phyloP scores from a whole-genome alignment of 2,329 filamentous ascomycete genomes.

The Stagonosporopsis cucurbitacearum region DNA sequence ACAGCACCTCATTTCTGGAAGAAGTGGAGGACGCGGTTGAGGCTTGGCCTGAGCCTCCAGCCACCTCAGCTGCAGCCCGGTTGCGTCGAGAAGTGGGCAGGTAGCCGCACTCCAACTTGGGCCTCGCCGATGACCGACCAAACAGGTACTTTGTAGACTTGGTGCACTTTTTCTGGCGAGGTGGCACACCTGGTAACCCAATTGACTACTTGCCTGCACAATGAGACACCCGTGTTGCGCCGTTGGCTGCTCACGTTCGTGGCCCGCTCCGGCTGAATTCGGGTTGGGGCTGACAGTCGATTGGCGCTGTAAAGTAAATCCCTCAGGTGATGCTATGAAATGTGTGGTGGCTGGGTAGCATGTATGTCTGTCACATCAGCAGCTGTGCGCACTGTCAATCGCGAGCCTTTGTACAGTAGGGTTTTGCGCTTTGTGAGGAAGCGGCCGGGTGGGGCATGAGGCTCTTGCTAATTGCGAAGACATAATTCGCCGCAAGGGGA shows the following conservation, averaged over 20 bases:
- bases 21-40: conserved; percentile 89
- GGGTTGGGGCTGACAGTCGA: conserved; percentile 6
- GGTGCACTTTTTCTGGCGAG: background rate
- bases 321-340: conserved; percentile 2
- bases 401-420: background rate
- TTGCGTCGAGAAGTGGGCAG: conserved; percentile 67
- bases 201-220: background rate
- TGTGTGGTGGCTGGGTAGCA: conserved; percentile 6
- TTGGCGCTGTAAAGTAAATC: conserved; percentile 18
- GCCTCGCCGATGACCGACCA: background rate
- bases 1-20: conserved; percentile 84
- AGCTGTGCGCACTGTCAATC: background rate
- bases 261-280: conserved; percentile 9
- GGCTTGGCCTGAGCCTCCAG: conserved; percentile 74
- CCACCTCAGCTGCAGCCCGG: conserved; percentile 63
- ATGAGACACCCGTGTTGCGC: conserved; percentile 6
- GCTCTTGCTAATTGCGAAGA: conserved; percentile 8
- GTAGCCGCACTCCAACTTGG: conserved; percentile 24
- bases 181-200: background rate
- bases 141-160: background rate
- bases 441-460: conserved; percentile 3
- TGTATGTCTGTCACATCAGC: background rate
- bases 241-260: conserved; percentile 6
- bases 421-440: background rate
- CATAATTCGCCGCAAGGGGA: conserved; percentile 13